These are phyloP conservation scores for Epichloe hybrida DNA, from an alignment of 2,329 filamentous ascomycete genomes.

Conservation along the genomic window DNA sequence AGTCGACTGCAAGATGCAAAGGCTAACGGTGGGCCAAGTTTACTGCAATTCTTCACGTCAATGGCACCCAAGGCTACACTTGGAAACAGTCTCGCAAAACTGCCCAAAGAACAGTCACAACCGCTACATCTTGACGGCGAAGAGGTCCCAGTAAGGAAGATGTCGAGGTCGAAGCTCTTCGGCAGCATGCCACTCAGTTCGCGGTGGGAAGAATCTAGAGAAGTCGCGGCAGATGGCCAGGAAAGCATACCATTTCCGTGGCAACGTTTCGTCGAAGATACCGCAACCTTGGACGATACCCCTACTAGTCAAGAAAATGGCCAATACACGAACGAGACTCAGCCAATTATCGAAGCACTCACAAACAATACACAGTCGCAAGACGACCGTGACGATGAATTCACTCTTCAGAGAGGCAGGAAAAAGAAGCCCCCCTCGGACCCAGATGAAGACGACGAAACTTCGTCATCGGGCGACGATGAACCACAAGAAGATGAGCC, in stretches of 20 bases:
- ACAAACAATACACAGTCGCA: not conserved
- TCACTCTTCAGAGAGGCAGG: conserved; percentile 40
- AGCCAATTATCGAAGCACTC: not conserved
- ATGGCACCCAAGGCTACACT: conserved; percentile 17
- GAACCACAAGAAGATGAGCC: conserved; percentile 13
- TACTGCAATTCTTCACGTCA: conserved; percentile 49
- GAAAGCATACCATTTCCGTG: conserved; percentile 37
- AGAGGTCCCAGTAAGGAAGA: conserved; percentile 20
- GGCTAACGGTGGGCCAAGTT: conserved; percentile 55
- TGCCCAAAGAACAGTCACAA: conserved; percentile 12
- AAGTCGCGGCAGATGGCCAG: conserved; percentile 10
- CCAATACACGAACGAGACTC: conserved; percentile 10
- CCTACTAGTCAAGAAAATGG: conserved; percentile 13
- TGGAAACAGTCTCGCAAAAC: conserved; percentile 18
- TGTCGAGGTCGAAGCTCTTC: conserved; percentile 38
- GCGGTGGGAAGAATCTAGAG: conserved; percentile 29
- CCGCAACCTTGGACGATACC: conserved; percentile 5
- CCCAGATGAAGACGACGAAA: conserved; percentile 11
- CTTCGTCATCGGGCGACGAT: conserved; percentile 12
- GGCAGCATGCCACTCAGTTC: conserved; percentile 39
- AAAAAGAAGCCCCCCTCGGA: conserved; percentile 35
- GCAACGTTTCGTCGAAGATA: conserved; percentile 30
- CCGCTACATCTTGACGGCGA: conserved; percentile 16
- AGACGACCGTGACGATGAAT: conserved; percentile 30
- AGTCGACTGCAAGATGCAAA: conserved; percentile 54